Conservation (phyloP, 345 rosid species). For the Aegle marmelos region DNA sequence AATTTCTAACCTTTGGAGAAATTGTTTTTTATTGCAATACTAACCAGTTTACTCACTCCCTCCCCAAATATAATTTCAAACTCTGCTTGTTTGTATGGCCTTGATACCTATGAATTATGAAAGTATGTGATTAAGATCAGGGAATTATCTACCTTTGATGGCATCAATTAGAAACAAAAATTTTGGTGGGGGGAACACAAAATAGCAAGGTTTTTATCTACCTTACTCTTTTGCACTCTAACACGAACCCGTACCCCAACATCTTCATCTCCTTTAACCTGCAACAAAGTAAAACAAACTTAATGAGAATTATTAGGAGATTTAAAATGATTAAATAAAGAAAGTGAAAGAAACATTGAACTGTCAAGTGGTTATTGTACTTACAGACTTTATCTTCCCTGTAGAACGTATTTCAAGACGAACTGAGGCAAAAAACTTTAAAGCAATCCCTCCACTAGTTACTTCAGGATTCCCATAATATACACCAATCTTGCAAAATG, state of each 20-base stretch:
- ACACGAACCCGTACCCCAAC: constrained; percentile 88
- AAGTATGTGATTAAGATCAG: constrained; percentile 7
- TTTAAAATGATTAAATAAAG: constrained; percentile 14
- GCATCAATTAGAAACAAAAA: not conserved
- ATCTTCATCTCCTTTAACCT: constrained; percentile 94
- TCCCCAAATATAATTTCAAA: constrained; percentile 93
- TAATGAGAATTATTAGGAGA: not conserved
- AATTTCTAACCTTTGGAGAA: not conserved
- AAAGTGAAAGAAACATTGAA: not conserved
- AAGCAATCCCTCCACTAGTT: constrained; percentile 94
- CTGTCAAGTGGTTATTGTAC: constrained; percentile 21
- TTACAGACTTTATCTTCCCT: constrained; percentile 98
- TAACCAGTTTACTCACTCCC: constrained; percentile 93
- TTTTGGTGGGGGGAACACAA: not conserved
- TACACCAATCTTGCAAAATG: constrained; percentile 72
- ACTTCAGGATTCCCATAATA: constrained; percentile 98
- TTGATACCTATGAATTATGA: constrained; percentile 72
- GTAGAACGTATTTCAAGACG: constrained; percentile 88
- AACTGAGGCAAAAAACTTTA: constrained; percentile 93
- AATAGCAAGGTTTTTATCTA: constrained; percentile 17
- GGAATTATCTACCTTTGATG: not conserved
- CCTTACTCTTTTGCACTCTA: constrained; percentile 98
- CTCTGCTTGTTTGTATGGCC: constrained; percentile 97
- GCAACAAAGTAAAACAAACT: constrained; percentile 7
- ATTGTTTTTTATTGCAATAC: constrained; percentile 20